Evolutionary conservation across 192 early-diverging fungal genomes (phyloP).

Genomic region (Neocallimastix lanati): DNA sequence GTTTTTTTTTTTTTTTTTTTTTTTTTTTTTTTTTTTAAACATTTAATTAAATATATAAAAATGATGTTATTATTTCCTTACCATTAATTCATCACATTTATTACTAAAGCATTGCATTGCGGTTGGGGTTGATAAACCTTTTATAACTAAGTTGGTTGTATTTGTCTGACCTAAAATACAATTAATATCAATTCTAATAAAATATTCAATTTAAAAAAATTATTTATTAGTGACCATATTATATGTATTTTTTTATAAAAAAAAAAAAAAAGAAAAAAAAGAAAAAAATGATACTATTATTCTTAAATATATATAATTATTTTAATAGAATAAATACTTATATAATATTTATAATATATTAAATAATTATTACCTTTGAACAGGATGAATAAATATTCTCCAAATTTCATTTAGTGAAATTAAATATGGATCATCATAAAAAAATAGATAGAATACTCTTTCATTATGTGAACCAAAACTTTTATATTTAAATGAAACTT

Average conservation of each 20-base stretch:
- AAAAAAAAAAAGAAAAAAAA: no score
- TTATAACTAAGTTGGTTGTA: not conserved
- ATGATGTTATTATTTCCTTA: no score
- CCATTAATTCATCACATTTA: constrained; percentile 1
- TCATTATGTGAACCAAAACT: not conserved
- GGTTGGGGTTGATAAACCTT: not conserved
- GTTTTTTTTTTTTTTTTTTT: not conserved
- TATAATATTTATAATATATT: no score
- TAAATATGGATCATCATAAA: constrained; percentile 1
- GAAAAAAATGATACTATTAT: no score
- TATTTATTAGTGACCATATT: no score
- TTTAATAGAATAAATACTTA: no score
- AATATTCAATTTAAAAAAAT: no score
- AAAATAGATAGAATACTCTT: constrained; percentile 1
- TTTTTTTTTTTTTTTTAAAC: not conserved
- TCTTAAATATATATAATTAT: no score
- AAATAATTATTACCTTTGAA: not conserved
- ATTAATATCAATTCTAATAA: constrained; percentile 2
- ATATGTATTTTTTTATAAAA: no score
- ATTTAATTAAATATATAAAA: no score
- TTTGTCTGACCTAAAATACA: constrained; percentile 2
- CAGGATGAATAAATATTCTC: not conserved
- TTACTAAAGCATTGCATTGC: not conserved
- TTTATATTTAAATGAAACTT: not conserved
- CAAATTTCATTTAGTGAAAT: not conserved